phyloP scores from a whole-genome alignment of 441 rosid genomes.

The Pelargonium fulgidum region DNA sequence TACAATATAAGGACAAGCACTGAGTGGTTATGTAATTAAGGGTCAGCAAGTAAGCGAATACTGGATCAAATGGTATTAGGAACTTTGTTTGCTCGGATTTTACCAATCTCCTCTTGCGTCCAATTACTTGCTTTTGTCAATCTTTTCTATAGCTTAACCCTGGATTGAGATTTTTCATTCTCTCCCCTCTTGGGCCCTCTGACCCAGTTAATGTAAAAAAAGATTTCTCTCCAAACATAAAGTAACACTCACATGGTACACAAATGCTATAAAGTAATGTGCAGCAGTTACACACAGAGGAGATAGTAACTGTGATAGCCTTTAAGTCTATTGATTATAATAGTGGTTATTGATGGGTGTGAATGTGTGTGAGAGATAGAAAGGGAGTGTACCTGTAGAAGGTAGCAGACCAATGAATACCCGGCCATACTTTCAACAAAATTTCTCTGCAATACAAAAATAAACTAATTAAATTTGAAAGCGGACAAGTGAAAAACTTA shows the following conservation, averaged over 20 bases:
- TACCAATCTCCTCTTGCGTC: neutral
- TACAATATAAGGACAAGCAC: neutral
- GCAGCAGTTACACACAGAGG: neutral
- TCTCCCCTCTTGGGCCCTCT: neutral
- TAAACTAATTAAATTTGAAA: neutral
- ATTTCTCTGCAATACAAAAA: conserved; percentile 68
- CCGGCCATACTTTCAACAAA: conserved; percentile 99
- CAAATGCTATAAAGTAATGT: too few species aligned
- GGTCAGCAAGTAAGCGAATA: neutral
- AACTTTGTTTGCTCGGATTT: neutral
- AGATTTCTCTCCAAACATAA: too few species aligned
- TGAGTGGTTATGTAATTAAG: neutral
- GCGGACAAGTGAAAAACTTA: neutral
- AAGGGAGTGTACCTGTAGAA: conserved; percentile 60
- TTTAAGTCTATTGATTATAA: neutral
- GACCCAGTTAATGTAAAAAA: neutral
- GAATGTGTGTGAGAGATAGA: conserved; percentile 10
- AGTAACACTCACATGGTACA: too few species aligned
- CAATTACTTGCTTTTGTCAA: too few species aligned
- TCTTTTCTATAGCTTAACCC: neutral
- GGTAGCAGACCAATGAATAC: conserved; percentile 95
- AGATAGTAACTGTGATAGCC: too few species aligned
- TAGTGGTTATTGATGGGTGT: neutral
- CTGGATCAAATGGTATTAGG: neutral
- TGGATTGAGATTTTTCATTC: neutral